Evolutionary conservation across 108 stramenopile species (phyloP).

Genomic region (Skeletonema marinoi): DNA sequence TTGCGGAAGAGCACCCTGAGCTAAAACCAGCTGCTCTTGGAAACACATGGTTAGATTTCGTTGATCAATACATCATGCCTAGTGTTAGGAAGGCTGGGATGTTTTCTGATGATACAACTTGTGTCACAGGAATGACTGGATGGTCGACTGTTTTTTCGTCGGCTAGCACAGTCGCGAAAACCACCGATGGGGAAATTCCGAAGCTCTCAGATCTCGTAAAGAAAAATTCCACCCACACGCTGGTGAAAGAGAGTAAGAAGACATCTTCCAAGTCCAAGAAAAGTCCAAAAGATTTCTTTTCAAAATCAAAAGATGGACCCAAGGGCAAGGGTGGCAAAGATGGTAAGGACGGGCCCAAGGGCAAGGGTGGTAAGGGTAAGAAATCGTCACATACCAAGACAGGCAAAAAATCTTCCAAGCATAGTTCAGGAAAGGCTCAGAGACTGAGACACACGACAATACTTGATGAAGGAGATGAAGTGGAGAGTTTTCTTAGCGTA

Average conservation of each 20-base stretch:
- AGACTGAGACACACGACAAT: not conserved
- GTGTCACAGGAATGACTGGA: not conserved
- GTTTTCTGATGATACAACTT: not conserved
- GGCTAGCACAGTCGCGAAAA: not conserved
- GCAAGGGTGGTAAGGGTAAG: too few species aligned
- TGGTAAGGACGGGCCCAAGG: too few species aligned
- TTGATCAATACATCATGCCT: not conserved
- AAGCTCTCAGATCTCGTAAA: not conserved
- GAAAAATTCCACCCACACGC: not conserved
- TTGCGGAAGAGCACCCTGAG: not conserved
- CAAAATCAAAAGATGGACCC: too few species aligned
- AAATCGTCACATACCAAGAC: too few species aligned
- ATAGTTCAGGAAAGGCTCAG: too few species aligned
- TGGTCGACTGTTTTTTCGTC: not conserved
- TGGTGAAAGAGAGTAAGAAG: not conserved
- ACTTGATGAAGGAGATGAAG: not conserved
- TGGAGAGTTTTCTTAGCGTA: too few species aligned
- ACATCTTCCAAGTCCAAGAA: not conserved
- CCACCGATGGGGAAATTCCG: not conserved
- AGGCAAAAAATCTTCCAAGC: too few species aligned
- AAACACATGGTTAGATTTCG: not conserved
- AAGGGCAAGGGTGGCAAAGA: too few species aligned
- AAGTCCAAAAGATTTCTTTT: not conserved
- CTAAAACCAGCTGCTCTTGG: not conserved
- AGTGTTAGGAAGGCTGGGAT: not conserved